These are phyloP conservation scores for Boletus fagicola DNA, from an alignment of 768 basidiomycete genomes.

Conservation along the genomic window DNA sequence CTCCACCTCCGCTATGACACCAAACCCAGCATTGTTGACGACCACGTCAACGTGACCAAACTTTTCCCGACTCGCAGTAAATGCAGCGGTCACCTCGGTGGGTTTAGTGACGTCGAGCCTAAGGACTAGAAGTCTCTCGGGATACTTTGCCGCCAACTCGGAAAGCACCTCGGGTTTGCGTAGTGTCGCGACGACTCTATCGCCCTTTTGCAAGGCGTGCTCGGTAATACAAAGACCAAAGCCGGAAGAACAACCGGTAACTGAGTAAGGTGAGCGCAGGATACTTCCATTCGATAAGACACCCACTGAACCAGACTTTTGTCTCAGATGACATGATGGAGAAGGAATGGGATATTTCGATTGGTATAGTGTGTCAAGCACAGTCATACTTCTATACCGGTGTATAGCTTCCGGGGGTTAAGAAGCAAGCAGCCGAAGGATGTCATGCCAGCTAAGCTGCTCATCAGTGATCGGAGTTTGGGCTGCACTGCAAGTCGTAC, in stretches of 20 bases:
- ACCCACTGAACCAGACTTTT: slow-evolving; percentile 27
- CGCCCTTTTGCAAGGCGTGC: slow-evolving; percentile 35
- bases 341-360: neutral
- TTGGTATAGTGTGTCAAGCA: neutral
- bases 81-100: slow-evolving; percentile 34
- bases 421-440: neutral
- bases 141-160: slow-evolving; percentile 27
- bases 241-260: slow-evolving; percentile 42
- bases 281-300: neutral
- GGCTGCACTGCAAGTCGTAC: neutral
- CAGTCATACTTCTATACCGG: neutral
- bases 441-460: neutral
- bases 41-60: slow-evolving; percentile 34
- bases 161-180: slow-evolving; percentile 36
- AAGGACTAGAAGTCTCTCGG: slow-evolving; percentile 35
- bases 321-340: neutral
- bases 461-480: neutral
- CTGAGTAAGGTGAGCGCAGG: slow-evolving; percentile 20
- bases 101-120: slow-evolving; percentile 39
- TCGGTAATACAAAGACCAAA: slow-evolving; percentile 37
- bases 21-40: slow-evolving; percentile 30
- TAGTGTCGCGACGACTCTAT: slow-evolving; percentile 43
- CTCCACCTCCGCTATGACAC: slow-evolving; percentile 36
- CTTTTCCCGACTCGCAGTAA: slow-evolving; percentile 27
- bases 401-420: neutral